A percentile compares a stretch with the other conserved stretches of the same genome.
Conservation (phyloP, 2,329 filamentous ascomycete species). For the Graphilbum fragrans region DNA sequence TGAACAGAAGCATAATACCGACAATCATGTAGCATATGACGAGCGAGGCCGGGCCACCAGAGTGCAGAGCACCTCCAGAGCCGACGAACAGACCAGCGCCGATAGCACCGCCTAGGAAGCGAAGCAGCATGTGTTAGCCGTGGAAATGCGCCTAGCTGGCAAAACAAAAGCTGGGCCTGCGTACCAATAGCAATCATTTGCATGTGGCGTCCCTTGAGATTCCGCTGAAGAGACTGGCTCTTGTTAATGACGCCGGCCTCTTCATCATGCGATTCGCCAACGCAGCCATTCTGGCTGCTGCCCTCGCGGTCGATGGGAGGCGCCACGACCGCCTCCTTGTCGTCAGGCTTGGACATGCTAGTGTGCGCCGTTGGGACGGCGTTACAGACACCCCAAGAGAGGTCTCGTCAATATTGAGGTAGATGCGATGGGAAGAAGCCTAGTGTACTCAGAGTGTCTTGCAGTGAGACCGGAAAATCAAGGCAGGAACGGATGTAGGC, state of each 20-base stretch:
- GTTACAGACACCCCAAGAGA: not conserved
- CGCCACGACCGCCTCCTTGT: conserved; percentile 2
- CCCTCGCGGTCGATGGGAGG: conserved; percentile 2
- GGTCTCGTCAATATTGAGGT: too few relatives aligned
- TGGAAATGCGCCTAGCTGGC: not conserved
- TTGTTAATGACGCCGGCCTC: conserved; percentile 23
- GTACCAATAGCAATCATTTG: conserved; percentile 35
- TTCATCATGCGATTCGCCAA: conserved; percentile 16
- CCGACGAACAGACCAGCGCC: conserved; percentile 57
- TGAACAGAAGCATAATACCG: conserved; percentile 45
- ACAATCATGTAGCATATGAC: conserved; percentile 41
- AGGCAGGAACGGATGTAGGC: too few relatives aligned
- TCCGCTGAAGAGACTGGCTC: conserved; percentile 19
- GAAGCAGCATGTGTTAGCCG: not conserved
- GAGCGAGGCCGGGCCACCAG: conserved; percentile 44
- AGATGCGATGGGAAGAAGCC: too few relatives aligned
- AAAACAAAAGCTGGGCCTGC: conserved; percentile 6
- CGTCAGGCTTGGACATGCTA: conserved; percentile 2
- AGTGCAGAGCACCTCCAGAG: conserved; percentile 45
- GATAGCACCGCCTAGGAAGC: conserved; percentile 25
- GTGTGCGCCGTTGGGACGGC: not conserved
- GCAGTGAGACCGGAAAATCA: too few relatives aligned
- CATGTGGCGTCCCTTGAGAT: conserved; percentile 27
- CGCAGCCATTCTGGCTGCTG: conserved; percentile 1
- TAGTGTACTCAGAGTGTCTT: too few relatives aligned